Evolutionary conservation across 306 rosid genomes (phyloP), one percentile per base, ranked within the genome.

Genomic region (Mucuna pruriens): DNA sequence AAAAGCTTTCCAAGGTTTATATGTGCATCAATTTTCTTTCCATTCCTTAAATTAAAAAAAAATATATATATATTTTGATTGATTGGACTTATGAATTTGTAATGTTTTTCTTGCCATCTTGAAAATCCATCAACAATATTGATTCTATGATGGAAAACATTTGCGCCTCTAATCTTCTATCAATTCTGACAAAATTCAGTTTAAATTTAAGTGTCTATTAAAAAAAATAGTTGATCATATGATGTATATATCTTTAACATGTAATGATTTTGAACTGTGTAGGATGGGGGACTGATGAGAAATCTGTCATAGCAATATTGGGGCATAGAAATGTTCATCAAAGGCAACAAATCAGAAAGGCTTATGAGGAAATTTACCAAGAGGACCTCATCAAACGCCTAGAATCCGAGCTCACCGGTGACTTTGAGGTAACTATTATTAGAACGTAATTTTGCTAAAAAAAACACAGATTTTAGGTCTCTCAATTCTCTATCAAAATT

Each of bases 231-330:
- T 44, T 63, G 64, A 58, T 64, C 64, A 33, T 63, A 46, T 63
- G 23, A 34, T 63, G 72, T 6, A 63, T 33, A 8, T 60, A 29
- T 29, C 31, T 3, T 48, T 77, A 52, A 36, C 26, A 61, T 82
- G 39, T 29, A 48, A 8, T 46, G 26, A 15, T 62, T 75, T 66
- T 76, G 19, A 34, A 57, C 5, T 71, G 7, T 67, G 29, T 15
- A 93, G 97, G 97, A 23, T 93, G 93, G 97, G 97, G 97, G 6
- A 90, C 97, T 34, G 83, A 91, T 83, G 98, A 94, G 93, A 90
- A 91, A 82, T 88, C 84, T 0, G 83, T 91, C 6, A 88, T 94
- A 34, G 7, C 79, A 22, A 68, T 91, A 12, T 80, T 90, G 71
- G 95, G 88, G 4, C 90, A 85, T 31, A 93, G 94, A 86, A 89